Evolutionary conservation across 2,329 filamentous ascomycete genomes (phyloP).

Genomic region (Neonectria punicea): DNA sequence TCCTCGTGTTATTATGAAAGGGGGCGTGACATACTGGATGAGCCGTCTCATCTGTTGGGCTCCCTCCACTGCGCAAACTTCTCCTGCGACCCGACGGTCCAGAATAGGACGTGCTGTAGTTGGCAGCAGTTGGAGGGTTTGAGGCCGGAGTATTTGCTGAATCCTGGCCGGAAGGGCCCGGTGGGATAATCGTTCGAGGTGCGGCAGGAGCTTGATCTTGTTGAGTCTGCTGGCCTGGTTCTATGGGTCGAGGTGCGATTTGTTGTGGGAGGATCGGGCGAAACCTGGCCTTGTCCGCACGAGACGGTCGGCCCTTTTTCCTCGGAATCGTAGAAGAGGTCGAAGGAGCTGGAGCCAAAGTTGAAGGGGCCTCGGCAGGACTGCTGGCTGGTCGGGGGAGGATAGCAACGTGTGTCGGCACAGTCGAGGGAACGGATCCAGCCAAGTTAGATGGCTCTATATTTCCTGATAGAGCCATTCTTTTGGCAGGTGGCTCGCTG

Average conservation of each 20-base stretch:
- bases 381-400: constrained; percentile 39
- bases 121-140: neutral
- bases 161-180: constrained; percentile 4
- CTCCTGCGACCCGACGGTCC: neutral
- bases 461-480: constrained; percentile 38
- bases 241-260: constrained; percentile 45
- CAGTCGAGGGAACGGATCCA: constrained; percentile 1
- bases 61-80: neutral
- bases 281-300: constrained; percentile 51
- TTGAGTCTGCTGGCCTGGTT: neutral
- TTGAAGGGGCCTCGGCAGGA: constrained; percentile 16
- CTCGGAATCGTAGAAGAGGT: constrained; percentile 39
- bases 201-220: neutral
- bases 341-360: constrained; percentile 10
- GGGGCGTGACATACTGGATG: constrained; percentile 11
- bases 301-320: constrained; percentile 59
- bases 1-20: neutral
- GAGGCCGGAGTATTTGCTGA: neutral
- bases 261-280: constrained; percentile 47
- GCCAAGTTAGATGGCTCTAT: neutral
- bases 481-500: constrained; percentile 47
- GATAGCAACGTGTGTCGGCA: constrained; percentile 31
- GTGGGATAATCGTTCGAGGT: constrained; percentile 1
- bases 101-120: constrained; percentile 19
- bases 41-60: constrained; percentile 1